These are phyloP conservation scores for Oryza nivara DNA, from an alignment of 176 grass and related monocot species.

Conservation along the genomic window DNA sequence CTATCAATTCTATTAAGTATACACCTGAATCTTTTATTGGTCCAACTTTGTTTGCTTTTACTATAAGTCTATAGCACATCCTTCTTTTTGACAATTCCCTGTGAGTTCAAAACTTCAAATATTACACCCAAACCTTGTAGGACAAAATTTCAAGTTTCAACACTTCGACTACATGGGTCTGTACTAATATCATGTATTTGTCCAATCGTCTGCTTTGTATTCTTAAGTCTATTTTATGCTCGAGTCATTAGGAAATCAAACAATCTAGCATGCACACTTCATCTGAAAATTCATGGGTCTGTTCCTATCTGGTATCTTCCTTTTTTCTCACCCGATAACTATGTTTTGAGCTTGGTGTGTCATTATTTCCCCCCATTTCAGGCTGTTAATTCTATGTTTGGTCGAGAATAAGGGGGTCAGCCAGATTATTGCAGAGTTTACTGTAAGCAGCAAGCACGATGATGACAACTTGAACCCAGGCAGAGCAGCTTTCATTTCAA, in stretches of 20 bases:
- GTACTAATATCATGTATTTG: neutral
- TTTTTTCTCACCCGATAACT: constrained; percentile 8
- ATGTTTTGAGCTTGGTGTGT: constrained; percentile 10
- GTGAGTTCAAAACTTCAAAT: neutral
- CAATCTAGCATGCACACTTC: neutral
- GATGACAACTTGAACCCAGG: constrained; percentile 49
- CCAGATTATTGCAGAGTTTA: constrained; percentile 67
- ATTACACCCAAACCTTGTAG: constrained; percentile 18
- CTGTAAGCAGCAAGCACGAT: constrained; percentile 40
- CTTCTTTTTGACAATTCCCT: neutral
- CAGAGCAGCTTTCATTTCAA: constrained; percentile 53
- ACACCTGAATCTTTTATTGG: neutral
- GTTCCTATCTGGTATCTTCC: neutral
- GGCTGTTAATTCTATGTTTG: constrained; percentile 78
- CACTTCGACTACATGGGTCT: neutral
- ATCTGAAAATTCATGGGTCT: constrained; percentile 13
- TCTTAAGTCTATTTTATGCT: constrained; percentile 10
- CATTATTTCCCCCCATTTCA: constrained; percentile 44
- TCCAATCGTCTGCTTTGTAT: constrained; percentile 6
- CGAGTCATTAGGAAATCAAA: neutral
- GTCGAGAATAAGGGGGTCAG: constrained; percentile 74
- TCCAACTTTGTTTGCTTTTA: neutral
- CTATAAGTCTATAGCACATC: neutral
- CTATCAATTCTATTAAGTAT: constrained; percentile 17
- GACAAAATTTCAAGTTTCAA: neutral